Evolutionary conservation across 1,284 basidiomycete species (phyloP), one percentile per base, ranked within the genome.

Genomic region (Xanthoconium separans): DNA sequence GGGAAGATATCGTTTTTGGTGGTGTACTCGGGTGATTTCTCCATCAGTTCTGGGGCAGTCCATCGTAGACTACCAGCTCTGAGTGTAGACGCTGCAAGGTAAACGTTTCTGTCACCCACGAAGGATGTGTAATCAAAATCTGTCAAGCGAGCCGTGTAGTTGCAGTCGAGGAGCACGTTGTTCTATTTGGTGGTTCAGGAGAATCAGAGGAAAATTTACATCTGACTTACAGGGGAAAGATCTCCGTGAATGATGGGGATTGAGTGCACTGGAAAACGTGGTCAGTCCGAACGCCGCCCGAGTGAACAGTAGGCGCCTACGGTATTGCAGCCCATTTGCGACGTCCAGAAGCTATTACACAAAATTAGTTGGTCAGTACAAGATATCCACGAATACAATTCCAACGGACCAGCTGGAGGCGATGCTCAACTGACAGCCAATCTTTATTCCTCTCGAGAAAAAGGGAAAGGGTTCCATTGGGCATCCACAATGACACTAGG

Each of bases 91-190:
- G 8, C 42, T 20, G 34, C 43, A 22, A 44, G 41, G 37, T 41
- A 42, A 15, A 6, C 30, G 22, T 41, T 24, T 4, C 37, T 39
- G 10, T 54, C 37, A 2, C 22, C 55, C 12, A 44, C 11, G 6
- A 40, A 30, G 31, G 54, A 41, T 34, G 36, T 3, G 7, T 36
- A 22, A 13, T 47, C 47, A 30, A 33, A 56, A 31, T 57, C 54
- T 20, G 30, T n/a, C 2, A 57, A 13, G 7, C 55, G 20, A 4
- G 43, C 22, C 6, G 40, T 43, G 13, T 56, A 55, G 13, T 51
- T 29, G 16, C 16, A 45, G 37, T 55, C 54, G 18, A 55, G 34
- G 12, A 56, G 55, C 13, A 56, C 36, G 8, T 56, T 58, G 16
- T 58, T 43, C 55, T 58, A 22, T 22, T 22, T 22, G 22, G 22